These are phyloP conservation scores for Backusella liffmaniae DNA, from an alignment of 192 early-diverging fungal species.

Conservation along the genomic window DNA sequence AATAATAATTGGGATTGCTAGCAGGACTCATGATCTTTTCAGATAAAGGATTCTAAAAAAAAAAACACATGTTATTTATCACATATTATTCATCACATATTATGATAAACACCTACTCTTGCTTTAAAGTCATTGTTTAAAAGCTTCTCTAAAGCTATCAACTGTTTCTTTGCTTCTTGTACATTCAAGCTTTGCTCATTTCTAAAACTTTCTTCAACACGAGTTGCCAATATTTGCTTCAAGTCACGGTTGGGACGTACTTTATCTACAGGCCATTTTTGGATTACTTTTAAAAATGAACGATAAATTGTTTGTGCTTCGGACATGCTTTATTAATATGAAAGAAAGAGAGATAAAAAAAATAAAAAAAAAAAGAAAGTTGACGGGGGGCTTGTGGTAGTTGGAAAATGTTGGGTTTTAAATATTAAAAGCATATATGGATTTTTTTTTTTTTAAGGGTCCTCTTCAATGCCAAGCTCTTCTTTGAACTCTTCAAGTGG, in stretches of 20 bases:
- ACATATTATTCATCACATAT: too few species aligned
- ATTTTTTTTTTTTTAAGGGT: not conserved
- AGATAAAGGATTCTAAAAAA: slow-evolving; percentile 54
- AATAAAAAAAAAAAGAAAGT: not conserved
- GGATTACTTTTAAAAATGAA: slow-evolving; percentile 55
- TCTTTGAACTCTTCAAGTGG: not conserved
- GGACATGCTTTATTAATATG: not conserved
- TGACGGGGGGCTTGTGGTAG: not conserved
- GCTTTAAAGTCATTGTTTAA: slow-evolving; percentile 51
- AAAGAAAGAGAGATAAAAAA: not conserved
- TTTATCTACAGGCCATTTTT: slow-evolving; percentile 65
- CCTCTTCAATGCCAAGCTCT: slow-evolving; percentile 18
- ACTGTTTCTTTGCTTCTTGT: slow-evolving; percentile 39
- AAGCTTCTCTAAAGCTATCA: slow-evolving; percentile 45
- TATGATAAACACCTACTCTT: slow-evolving; percentile 33
- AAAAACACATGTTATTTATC: not conserved
- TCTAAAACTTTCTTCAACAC: slow-evolving; percentile 49
- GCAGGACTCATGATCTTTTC: slow-evolving; percentile 53
- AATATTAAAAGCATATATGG: not conserved
- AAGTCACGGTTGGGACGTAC: slow-evolving; percentile 69
- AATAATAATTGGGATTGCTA: slow-evolving; percentile 57
- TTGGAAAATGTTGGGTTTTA: not conserved
- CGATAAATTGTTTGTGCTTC: slow-evolving; percentile 47
- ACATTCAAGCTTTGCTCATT: slow-evolving; percentile 34
- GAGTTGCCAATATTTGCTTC: slow-evolving; percentile 54